Conservation (phyloP, 257 asterid genomes). For the Fraxinus anomala region DNA sequence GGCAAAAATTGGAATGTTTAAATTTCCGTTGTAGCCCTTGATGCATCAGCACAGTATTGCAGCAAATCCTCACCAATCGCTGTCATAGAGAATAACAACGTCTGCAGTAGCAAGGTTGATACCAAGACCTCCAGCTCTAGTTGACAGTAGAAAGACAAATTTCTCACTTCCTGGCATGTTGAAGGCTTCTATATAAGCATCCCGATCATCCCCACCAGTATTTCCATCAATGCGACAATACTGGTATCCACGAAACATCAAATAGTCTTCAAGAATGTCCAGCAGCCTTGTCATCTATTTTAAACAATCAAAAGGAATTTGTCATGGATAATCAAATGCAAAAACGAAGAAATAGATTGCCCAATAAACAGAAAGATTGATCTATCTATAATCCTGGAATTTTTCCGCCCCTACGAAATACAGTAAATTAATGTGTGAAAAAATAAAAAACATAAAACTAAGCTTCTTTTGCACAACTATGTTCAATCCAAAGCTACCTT, state of each 20-base stretch:
- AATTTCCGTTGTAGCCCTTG: conserved; percentile 12
- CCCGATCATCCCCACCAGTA: conserved; percentile 99
- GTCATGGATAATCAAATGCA: neutral
- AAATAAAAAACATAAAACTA: neutral
- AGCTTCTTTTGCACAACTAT: neutral
- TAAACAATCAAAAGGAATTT: conserved; percentile 25
- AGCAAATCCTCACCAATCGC: conserved; percentile 79
- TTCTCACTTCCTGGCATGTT: conserved; percentile 97
- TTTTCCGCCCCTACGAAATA: neutral
- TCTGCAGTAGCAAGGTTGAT: conserved; percentile 99
- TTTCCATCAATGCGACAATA: conserved; percentile 98
- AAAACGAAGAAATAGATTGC: conserved; percentile 3
- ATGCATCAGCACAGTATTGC: conserved; percentile 19
- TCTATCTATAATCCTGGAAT: neutral
- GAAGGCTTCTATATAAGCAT: conserved; percentile 89
- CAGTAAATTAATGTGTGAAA: neutral
- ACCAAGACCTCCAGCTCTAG: conserved; percentile 99
- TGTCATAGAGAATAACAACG: conserved; percentile 94
- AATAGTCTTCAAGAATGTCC: conserved; percentile 97
- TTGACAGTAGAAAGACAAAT: conserved; percentile 87
- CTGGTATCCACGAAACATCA: conserved; percentile 79
- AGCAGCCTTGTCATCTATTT: conserved; percentile 94
- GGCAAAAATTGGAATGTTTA: conserved; percentile 22
- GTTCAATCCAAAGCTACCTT: neutral
- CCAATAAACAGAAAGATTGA: neutral